Conservation (phyloP, 768 basidiomycete genomes). For the Xerocomellus amylosporus region DNA sequence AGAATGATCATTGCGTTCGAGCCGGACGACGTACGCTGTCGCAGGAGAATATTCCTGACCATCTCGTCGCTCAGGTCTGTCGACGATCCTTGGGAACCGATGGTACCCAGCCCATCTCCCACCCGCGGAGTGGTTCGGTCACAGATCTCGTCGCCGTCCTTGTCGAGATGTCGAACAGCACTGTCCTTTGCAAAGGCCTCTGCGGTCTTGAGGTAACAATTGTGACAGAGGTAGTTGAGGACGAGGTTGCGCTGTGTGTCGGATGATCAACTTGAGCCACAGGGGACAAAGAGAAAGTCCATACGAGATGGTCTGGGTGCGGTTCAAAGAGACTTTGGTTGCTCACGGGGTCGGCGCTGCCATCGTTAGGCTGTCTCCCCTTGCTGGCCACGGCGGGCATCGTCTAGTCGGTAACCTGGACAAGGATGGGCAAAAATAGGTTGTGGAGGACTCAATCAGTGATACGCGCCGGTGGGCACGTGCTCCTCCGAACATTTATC, state of each 20-base stretch:
- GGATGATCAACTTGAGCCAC: slow-evolving; percentile 1
- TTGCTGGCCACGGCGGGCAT: slow-evolving; percentile 22
- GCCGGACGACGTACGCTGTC: slow-evolving; percentile 46
- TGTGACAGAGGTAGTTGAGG: slow-evolving; percentile 74
- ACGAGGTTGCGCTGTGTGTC: slow-evolving; percentile 58
- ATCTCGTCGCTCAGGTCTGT: slow-evolving; percentile 37
- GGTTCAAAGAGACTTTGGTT: slow-evolving; percentile 31
- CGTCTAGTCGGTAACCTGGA: slow-evolving; percentile 6
- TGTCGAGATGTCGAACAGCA: slow-evolving; percentile 58
- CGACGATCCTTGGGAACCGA: slow-evolving; percentile 14
- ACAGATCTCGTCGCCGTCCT: slow-evolving; percentile 64
- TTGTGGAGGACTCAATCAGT: not conserved
- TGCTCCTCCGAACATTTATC: slow-evolving; percentile 8
- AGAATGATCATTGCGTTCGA: not conserved
- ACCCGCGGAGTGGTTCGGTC: slow-evolving; percentile 19
- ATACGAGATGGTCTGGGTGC: slow-evolving; percentile 47
- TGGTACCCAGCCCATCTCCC: slow-evolving; percentile 1
- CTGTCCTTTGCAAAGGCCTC: slow-evolving; percentile 65
- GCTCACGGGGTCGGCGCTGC: slow-evolving; percentile 1
- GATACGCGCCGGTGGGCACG: slow-evolving; percentile 7
- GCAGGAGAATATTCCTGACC: slow-evolving; percentile 46
- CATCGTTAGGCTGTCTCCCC: slow-evolving; percentile 12
- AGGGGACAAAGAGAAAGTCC: slow-evolving; percentile 3
- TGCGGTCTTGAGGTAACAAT: slow-evolving; percentile 70
- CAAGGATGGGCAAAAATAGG: not conserved